Base-by-base conservation (phyloP, 2,329 filamentous ascomycete species). In the Ciborinia camelliae region DNA sequence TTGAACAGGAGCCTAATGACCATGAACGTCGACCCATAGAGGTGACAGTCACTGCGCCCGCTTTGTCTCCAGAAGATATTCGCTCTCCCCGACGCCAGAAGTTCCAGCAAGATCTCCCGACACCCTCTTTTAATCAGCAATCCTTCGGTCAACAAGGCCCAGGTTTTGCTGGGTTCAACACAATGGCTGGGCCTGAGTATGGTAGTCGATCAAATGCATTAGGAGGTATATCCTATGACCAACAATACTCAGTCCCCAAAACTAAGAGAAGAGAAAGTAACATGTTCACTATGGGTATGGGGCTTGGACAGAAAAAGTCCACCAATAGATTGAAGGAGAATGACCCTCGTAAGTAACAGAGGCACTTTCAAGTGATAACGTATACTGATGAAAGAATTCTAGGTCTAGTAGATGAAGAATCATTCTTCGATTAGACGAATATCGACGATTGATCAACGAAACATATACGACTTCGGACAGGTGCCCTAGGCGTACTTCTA, bases 1-100 rank as follows among this genome's bases (percentile, higher is more conserved):
- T 98, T 74, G 89, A 90, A 26, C 82, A 88, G 53, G 81, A 86
- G 23, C 84, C 90, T 0, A 86, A 89, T 70, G 82, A 86, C 60
- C 87, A 88, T 64, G 82, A 86, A 73, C 79, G 85, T 32, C 81
- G 83, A 0, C 79, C 80, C 15, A 68, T 79, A 26, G 82, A 84
- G 67, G 74, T 81, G 41, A 76, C 75, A 2, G 76, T 79, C 15
- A 75, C 74, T 53, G 75, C 75, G 20, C 74, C 77, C 32, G 71
- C 76, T 30, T 71, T 82, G 9, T 77, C 77, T 0, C 78, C 85
- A 15, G 84, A 86, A 63, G 84, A 86, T 67, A 82, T 88, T 57
- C 83, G 86, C 51, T 88, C 85, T 51, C 86, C 87, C 26, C 81
- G 85, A 30, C 83, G 82, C 66, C 87, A 89, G 72, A 86, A 87